These are phyloP conservation scores for Hagleromyces aurorensis DNA, from an alignment of 805 yeast genomes.

Conservation along the genomic window DNA sequence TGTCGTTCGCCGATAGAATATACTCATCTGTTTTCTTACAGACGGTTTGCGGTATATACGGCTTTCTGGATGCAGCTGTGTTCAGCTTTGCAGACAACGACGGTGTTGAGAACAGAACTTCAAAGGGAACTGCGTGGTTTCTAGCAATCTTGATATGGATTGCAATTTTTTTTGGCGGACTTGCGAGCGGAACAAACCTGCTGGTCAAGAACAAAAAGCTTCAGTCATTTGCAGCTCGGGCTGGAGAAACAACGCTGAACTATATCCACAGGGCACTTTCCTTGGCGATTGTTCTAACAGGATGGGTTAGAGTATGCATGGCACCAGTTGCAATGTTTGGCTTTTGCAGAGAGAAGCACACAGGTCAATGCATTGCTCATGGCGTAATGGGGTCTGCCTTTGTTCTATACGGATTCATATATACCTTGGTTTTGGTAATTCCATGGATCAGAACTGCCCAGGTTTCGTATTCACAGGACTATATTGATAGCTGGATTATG, in stretches of 20 bases:
- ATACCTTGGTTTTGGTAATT: slow-evolving; percentile 55
- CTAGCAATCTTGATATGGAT: slow-evolving; percentile 36
- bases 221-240: slow-evolving; percentile 31
- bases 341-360: slow-evolving; percentile 72
- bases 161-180: slow-evolving; percentile 46
- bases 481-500: slow-evolving; percentile 74
- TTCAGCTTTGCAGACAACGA: slow-evolving; percentile 56
- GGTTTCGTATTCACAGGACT: slow-evolving; percentile 65
- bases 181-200: slow-evolving; percentile 45
- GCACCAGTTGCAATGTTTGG: slow-evolving; percentile 83
- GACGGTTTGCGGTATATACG: slow-evolving; percentile 39
- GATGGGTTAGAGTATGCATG: slow-evolving; percentile 74
- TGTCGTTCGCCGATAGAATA: slow-evolving; percentile 46
- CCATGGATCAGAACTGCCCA: slow-evolving; percentile 62
- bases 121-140: slow-evolving; percentile 63
- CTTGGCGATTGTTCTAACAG: slow-evolving; percentile 42
- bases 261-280: slow-evolving; percentile 40
- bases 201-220: slow-evolving; percentile 30
- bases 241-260: slow-evolving; percentile 32
- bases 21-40: slow-evolving; percentile 42
- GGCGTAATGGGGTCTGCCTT: slow-evolving; percentile 95
- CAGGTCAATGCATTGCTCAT: slow-evolving; percentile 95
- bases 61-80: slow-evolving; percentile 47
- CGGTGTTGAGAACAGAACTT: slow-evolving; percentile 60
- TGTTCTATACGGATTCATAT: slow-evolving; percentile 66